Percentiles rank a stretch among this genome's conserved stretches.
phyloP scores from a whole-genome alignment of 2,329 filamentous ascomycete genomes.

The Cytospora paraplurivora region DNA sequence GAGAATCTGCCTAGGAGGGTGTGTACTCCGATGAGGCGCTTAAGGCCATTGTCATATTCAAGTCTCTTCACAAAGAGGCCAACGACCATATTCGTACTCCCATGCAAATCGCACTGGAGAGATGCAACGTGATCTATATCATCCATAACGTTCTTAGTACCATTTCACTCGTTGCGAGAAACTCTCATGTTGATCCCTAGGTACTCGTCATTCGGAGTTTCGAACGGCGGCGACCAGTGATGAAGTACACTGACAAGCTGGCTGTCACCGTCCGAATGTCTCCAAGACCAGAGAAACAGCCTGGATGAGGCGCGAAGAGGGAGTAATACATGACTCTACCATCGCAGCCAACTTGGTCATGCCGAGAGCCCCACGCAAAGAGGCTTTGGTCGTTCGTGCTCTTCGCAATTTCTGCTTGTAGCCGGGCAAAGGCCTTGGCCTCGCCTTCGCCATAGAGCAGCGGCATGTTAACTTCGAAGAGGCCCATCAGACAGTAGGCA shows the following conservation, averaged over 20 bases:
- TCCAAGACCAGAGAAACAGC: conserved; percentile 12
- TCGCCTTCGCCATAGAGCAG: conserved; percentile 36
- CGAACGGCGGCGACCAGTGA: conserved; percentile 25
- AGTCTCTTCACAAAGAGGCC: conserved; percentile 20
- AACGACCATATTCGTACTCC: conserved; percentile 10
- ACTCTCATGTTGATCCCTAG: conserved; percentile 24
- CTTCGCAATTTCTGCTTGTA: conserved; percentile 33
- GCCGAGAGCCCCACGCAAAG: conserved; percentile 32
- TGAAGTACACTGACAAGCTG: conserved; percentile 15
- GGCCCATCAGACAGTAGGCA: conserved; percentile 36
- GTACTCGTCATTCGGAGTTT: conserved; percentile 24
- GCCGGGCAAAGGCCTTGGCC: conserved; percentile 32
- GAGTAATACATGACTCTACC: conserved; percentile 16
- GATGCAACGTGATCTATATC: conserved; percentile 24
- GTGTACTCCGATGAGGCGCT: conserved; percentile 14
- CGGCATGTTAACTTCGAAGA: conserved; percentile 37
- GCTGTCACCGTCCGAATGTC: conserved; percentile 5
- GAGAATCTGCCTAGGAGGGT: conserved; percentile 13
- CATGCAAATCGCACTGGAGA: conserved; percentile 23
- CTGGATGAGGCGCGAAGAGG: conserved; percentile 8
- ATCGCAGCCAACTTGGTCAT: conserved; percentile 5
- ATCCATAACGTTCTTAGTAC: conserved; percentile 19
- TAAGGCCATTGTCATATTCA: conserved; percentile 17
- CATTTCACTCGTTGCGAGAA: conserved; percentile 13
- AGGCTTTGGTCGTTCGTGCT: conserved; percentile 33